A percentile compares a stretch with the other conserved stretches of the same genome.
phyloP scores from a whole-genome alignment of 2,329 filamentous ascomycete species.

The Emericellopsis cladophorae region DNA sequence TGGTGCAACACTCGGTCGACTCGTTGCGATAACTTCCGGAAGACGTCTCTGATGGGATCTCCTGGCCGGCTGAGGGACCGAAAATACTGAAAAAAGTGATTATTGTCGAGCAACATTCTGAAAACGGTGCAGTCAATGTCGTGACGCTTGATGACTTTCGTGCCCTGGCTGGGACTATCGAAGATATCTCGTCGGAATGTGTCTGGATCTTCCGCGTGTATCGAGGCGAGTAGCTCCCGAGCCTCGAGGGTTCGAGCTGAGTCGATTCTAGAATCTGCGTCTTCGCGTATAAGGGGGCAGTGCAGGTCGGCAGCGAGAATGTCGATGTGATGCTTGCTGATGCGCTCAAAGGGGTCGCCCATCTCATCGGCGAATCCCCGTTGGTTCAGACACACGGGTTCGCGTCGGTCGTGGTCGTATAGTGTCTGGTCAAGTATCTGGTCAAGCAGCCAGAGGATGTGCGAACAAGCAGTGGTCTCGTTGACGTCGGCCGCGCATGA shows the following conservation, averaged over 20 bases:
- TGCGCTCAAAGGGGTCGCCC: constrained; percentile 32
- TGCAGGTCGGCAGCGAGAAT: constrained; percentile 39
- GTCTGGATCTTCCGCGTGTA: constrained; percentile 24
- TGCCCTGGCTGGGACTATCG: constrained; percentile 12
- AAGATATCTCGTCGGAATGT: constrained; percentile 35
- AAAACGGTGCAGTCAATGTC: constrained; percentile 39
- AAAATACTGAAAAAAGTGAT: constrained; percentile 42
- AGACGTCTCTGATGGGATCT: constrained; percentile 31
- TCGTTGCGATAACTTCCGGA: constrained; percentile 33
- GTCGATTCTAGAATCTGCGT: constrained; percentile 16
- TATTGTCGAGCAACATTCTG: constrained; percentile 39
- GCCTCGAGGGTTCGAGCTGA: constrained; percentile 31
- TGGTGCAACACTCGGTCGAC: constrained; percentile 31
- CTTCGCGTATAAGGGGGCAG: constrained; percentile 25
- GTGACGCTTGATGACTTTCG: constrained; percentile 21
- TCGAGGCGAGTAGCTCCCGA: constrained; percentile 35
- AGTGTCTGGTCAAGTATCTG: constrained; percentile 34
- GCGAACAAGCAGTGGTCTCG: constrained; percentile 28
- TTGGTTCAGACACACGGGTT: constrained; percentile 27
- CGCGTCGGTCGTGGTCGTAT: constrained; percentile 20
- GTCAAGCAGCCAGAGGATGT: constrained; percentile 43
- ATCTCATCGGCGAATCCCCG: constrained; percentile 32
- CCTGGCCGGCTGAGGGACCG: constrained; percentile 28
- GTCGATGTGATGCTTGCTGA: constrained; percentile 37
- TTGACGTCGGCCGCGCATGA: constrained; percentile 30